Percentiles rank a stretch among this genome's conserved stretches.
These are phyloP conservation scores for Candida neerlandica DNA, from an alignment of 1,139 yeast species.

Conservation along the genomic window DNA sequence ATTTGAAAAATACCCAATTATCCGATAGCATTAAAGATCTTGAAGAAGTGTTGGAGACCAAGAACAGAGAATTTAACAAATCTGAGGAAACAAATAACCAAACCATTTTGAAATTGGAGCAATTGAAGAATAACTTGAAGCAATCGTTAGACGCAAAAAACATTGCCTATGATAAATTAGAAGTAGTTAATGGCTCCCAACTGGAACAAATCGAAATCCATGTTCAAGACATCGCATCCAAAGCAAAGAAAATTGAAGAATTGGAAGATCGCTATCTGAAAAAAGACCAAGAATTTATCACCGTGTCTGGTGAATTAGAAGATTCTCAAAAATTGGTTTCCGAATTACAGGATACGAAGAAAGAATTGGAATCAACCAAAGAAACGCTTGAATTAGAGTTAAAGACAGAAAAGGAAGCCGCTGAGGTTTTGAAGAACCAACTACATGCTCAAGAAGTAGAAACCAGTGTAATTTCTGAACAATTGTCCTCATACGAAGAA, in stretches of 20 bases:
- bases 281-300: slow-evolving; percentile 8
- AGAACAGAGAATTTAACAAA: slow-evolving; percentile 6
- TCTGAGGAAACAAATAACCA: slow-evolving; percentile 12
- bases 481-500: background rate
- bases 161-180: slow-evolving; percentile 6
- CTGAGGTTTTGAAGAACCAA: background rate
- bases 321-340: slow-evolving; percentile 7
- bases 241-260: background rate
- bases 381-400: slow-evolving; percentile 6
- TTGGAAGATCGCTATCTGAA: slow-evolving; percentile 7
- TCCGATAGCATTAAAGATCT: slow-evolving; percentile 10
- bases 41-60: slow-evolving; percentile 8
- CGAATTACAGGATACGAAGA: slow-evolving; percentile 9
- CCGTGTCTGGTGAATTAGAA: slow-evolving; percentile 10
- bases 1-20: slow-evolving; percentile 22
- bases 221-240: slow-evolving; percentile 1
- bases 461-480: background rate
- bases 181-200: slow-evolving; percentile 6
- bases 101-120: slow-evolving; percentile 12
- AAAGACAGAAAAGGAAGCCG: slow-evolving; percentile 5
- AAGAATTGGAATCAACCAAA: slow-evolving; percentile 8
- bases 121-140: background rate
- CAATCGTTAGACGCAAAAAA: slow-evolving; percentile 6
- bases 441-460: slow-evolving; percentile 2
- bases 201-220: slow-evolving; percentile 11